These are phyloP conservation scores for Fusarium sp. DNA, from an alignment of 2,329 filamentous ascomycete species.

Conservation along the genomic window DNA sequence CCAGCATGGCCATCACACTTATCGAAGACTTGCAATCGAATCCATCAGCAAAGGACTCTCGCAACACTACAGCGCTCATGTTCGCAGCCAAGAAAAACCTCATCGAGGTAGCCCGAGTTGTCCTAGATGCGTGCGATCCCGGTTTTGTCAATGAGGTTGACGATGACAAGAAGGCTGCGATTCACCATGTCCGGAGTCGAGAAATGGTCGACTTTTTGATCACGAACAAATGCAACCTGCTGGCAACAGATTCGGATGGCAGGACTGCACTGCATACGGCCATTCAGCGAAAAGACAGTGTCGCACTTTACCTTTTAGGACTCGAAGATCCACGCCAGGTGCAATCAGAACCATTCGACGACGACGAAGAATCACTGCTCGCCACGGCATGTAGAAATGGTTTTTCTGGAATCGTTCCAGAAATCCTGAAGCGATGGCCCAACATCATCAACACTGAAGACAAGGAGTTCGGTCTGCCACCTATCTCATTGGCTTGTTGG, in stretches of 20 bases:
- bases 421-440: neutral
- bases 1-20: neutral
- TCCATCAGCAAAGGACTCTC: neutral
- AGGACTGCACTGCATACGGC: neutral
- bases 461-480: fast-evolving
- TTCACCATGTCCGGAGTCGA: neutral
- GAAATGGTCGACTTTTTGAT: neutral
- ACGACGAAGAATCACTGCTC: neutral
- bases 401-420: neutral
- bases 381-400: fast-evolving
- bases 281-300: neutral
- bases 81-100: neutral
- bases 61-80: neutral
- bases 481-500: neutral
- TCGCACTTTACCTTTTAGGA: neutral
- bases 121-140: fast-evolving
- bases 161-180: neutral
- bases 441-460: neutral
- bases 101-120: fast-evolving
- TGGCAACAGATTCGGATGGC: neutral
- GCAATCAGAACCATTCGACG: neutral
- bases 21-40: neutral
- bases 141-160: neutral
- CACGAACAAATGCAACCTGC: neutral
- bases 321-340: neutral